These are phyloP conservation scores for Grammothele lineata DNA, from an alignment of 768 basidiomycete species.

Conservation along the genomic window DNA sequence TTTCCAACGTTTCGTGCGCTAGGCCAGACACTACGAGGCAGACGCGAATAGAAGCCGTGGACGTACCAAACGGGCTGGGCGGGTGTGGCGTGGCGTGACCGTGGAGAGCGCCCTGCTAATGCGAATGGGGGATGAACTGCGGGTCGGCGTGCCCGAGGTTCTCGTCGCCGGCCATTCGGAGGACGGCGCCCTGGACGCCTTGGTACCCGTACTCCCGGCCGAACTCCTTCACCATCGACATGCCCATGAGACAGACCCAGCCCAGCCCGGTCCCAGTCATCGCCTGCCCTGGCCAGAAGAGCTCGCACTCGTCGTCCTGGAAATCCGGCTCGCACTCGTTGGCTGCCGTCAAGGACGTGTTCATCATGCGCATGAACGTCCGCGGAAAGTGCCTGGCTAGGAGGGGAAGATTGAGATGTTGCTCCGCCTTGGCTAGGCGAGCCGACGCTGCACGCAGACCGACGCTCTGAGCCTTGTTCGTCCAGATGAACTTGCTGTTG, in stretches of 20 bases:
- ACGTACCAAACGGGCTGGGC: too few relatives aligned
- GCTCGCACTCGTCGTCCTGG: constrained; percentile 81
- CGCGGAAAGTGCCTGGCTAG: constrained; percentile 69
- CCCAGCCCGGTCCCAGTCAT: constrained; percentile 74
- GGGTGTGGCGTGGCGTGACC: too few relatives aligned
- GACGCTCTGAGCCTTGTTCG: constrained; percentile 10
- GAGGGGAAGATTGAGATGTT: constrained; percentile 58
- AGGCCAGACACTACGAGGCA: too few relatives aligned
- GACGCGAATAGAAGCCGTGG: too few relatives aligned
- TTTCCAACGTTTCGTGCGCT: too few relatives aligned
- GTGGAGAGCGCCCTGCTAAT: too few relatives aligned
- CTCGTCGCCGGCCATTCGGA: constrained; percentile 35
- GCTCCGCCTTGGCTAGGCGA: constrained; percentile 15
- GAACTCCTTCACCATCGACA: constrained; percentile 81
- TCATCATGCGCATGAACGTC: constrained; percentile 71
- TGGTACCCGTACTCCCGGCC: constrained; percentile 71
- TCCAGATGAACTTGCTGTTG: constrained; percentile 9
- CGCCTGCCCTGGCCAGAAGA: constrained; percentile 79
- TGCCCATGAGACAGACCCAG: constrained; percentile 86
- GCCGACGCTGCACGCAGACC: constrained; percentile 5
- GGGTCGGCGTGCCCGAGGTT: constrained; percentile 9
- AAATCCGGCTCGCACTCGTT: constrained; percentile 81
- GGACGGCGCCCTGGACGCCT: constrained; percentile 69
- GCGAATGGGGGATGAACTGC: neutral
- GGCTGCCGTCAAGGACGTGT: constrained; percentile 52